These are phyloP conservation scores for Polygonum maritimum DNA, from an alignment of 148 eudicot genomes.

Conservation along the genomic window DNA sequence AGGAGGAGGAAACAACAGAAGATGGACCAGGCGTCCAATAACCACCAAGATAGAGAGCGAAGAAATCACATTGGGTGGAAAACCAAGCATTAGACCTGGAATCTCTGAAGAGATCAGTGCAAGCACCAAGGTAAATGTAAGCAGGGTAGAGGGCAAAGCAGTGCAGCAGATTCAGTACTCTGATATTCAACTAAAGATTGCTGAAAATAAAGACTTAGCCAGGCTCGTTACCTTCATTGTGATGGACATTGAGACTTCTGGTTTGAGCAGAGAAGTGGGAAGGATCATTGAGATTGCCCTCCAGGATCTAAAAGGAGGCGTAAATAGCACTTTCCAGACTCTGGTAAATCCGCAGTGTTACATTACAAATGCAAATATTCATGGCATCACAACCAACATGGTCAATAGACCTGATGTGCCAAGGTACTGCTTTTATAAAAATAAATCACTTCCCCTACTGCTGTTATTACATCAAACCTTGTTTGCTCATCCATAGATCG, in stretches of 20 bases:
- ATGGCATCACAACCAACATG: constrained; percentile 55
- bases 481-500: background rate
- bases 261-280: constrained; percentile 40
- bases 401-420: constrained; percentile 64
- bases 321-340: constrained; percentile 75
- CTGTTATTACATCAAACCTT: background rate
- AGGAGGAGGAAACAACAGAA: constrained; percentile 39
- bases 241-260: constrained; percentile 86
- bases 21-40: constrained; percentile 47
- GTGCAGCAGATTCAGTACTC: constrained; percentile 25
- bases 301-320: constrained; percentile 73
- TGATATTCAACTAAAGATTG: constrained; percentile 35
- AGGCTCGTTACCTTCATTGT: constrained; percentile 43
- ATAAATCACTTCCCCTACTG: background rate
- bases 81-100: constrained; percentile 34
- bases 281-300: constrained; percentile 82
- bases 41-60: constrained; percentile 25
- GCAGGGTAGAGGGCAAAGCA: constrained; percentile 24
- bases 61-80: constrained; percentile 30
- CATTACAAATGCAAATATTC: constrained; percentile 48
- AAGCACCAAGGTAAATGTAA: constrained; percentile 22
- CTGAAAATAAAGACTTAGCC: constrained; percentile 39
- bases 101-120: constrained; percentile 27
- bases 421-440: constrained; percentile 33
- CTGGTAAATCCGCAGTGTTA: constrained; percentile 63